Evolutionary conservation across 2,329 filamentous ascomycete genomes (phyloP).

Genomic region (Phoma sp.): DNA sequence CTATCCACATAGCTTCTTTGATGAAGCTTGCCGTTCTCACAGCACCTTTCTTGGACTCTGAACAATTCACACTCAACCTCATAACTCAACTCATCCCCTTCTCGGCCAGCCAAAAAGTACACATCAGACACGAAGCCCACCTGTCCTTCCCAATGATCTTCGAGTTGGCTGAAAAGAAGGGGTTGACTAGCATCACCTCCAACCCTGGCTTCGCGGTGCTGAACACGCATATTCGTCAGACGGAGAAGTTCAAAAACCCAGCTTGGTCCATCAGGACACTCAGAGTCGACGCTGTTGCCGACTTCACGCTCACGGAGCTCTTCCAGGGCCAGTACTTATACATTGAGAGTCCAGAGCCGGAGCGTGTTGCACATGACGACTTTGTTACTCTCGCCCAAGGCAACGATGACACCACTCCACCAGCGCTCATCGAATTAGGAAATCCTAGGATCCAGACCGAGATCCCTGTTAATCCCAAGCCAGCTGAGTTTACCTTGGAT

Average conservation of each 20-base stretch:
- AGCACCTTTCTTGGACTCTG: slow-evolving; percentile 47
- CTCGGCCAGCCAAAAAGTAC: slow-evolving; percentile 58
- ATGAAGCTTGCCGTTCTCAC: slow-evolving; percentile 57
- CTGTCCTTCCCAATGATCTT: slow-evolving; percentile 57
- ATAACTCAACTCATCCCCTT: slow-evolving; percentile 54
- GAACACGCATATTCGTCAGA: slow-evolving; percentile 53
- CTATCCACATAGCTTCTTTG: slow-evolving; percentile 56
- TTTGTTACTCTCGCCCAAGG: slow-evolving; percentile 47
- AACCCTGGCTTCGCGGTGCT: slow-evolving; percentile 54
- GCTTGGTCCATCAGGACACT: slow-evolving; percentile 48
- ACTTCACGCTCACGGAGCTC: slow-evolving; percentile 54
- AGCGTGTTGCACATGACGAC: slow-evolving; percentile 48
- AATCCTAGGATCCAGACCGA: slow-evolving; percentile 3
- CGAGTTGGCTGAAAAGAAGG: slow-evolving; percentile 46
- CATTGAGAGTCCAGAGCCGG: slow-evolving; percentile 52
- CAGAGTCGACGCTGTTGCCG: slow-evolving; percentile 52
- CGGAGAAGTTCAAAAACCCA: slow-evolving; percentile 53
- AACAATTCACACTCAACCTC: slow-evolving; percentile 50
- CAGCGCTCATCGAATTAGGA: slow-evolving; percentile 45
- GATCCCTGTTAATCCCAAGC: slow-evolving; percentile 5
- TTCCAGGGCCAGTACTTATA: slow-evolving; percentile 56
- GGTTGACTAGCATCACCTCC: slow-evolving; percentile 47
- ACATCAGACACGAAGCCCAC: slow-evolving; percentile 62
- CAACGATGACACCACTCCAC: slow-evolving; percentile 32
- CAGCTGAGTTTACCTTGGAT: slow-evolving; percentile 6